Conservation (phyloP, 1,284 basidiomycete species). For the Nidula niveotomentosa region DNA sequence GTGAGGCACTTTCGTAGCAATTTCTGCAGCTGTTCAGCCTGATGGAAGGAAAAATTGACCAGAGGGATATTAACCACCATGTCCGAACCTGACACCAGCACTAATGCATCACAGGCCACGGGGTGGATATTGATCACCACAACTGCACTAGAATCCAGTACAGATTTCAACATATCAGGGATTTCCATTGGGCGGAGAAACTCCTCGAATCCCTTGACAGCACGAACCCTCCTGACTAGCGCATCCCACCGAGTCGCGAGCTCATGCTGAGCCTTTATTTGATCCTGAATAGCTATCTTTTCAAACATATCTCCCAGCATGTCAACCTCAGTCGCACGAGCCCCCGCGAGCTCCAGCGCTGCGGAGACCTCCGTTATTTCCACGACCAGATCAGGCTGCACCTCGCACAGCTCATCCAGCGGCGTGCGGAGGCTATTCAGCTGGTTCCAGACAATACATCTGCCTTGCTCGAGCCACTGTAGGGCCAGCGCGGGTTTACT, state of each 20-base stretch:
- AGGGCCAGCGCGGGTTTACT: not conserved
- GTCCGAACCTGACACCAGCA: slow-evolving; percentile 4
- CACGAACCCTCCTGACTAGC: not conserved
- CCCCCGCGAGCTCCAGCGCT: not conserved
- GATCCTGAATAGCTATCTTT: slow-evolving; percentile 5
- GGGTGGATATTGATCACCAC: slow-evolving; percentile 16
- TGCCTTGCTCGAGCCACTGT: not conserved
- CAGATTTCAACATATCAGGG: slow-evolving; percentile 7
- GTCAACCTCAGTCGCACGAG: slow-evolving; percentile 9
- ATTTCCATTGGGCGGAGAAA: slow-evolving; percentile 15
- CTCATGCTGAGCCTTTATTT: slow-evolving; percentile 8
- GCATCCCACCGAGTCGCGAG: slow-evolving; percentile 12
- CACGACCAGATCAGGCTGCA: not conserved
- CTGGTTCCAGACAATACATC: not conserved
- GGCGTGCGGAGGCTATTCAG: not conserved
- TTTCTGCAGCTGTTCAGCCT: not conserved
- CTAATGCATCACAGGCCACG: slow-evolving; percentile 13
- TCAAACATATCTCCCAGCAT: slow-evolving; percentile 1
- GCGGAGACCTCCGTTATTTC: not conserved
- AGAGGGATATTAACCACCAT: slow-evolving; percentile 10
- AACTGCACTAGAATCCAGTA: slow-evolving; percentile 24
- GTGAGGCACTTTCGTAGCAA: not conserved
- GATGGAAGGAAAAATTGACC: slow-evolving; percentile 6
- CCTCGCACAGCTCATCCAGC: not conserved
- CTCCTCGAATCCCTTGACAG: slow-evolving; percentile 6